Evolutionary conservation across 2,329 filamentous ascomycete genomes (phyloP), one percentile per base, ranked within the genome.

Genomic region (Scedosporium dehoogii): DNA sequence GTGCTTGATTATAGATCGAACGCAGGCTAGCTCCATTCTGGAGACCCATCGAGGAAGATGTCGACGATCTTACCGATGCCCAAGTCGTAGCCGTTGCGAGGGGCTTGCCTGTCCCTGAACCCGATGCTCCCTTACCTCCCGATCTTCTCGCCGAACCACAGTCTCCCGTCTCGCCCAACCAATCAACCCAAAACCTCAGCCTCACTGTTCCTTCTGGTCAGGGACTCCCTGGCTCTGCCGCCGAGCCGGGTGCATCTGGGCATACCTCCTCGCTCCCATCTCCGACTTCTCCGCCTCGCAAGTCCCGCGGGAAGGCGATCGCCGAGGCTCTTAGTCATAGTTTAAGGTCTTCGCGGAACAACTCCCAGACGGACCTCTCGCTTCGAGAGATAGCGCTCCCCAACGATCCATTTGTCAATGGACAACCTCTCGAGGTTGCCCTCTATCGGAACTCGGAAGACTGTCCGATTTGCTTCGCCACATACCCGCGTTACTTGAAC

Each of bases 401-500:
- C 0, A 81, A 86, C 64, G 92, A 97, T 67, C 90, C 90, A 0
- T 93, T 89, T 69, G 90, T 97, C 55, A 96, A 97, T 68, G 93
- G 94, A n/a, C 91, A 96, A 68, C 89, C 90, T 0, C 81, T 97
- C 56, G 94, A 97, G 74, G 93, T 92, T 1, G 93, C 91, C 67
- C 78, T 99, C 1, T 99, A 99, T 79, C 96, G 96, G 73, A 86
- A 96, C 67, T 88, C 91, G 3, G 78, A 80, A 6, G 94, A 99
- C 72, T 99, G 94, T 69, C 93, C 94, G 4, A 96, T 99, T 65
- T 99, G 94, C 78, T 96, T 97, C 72, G 80, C 97, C 61, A 96
- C 92, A 68, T 99, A 97, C 68, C 94, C 94, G 0, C 92, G 92
- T 3, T 96, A 96, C 71, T 81, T 99, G 33, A 99, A 99, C 75